Base-by-base conservation (phyloP, 768 basidiomycete genomes). In the Leccinum rimulosum region DNA sequence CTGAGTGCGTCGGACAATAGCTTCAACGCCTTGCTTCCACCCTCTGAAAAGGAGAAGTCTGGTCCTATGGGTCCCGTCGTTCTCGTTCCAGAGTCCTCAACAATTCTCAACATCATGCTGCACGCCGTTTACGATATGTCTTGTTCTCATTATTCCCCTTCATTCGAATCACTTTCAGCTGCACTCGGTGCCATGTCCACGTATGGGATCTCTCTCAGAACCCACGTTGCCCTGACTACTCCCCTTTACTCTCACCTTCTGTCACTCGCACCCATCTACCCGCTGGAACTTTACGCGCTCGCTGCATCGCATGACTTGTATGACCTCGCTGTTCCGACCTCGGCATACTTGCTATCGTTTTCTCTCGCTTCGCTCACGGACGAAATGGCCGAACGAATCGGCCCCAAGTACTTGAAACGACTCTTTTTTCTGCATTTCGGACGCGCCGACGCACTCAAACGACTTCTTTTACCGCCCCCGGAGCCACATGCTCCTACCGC, bases 341-440 rank as follows among this genome's bases (percentile, higher is more conserved):
- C 90, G 3, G 81, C 87, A 8, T 86, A 90, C 70, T 79, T 93
- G 40, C 81, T 93, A 54, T 85, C 87, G 2, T 88, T 86, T 67
- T 79, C 85, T 4, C 82, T 93, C 5, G 77, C 86, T 5, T 75
- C 81, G 1, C 73, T 94, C 50, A 84, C 87, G 3, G 92, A 94
- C 68, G 85, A 86, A 50, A 79, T 85, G 73, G 87, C 84, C 5
- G 76, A 80, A 50, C 79, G 77, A 47, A 92, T 93, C 54, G 90
- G 91, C 8, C 81, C 91, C 3, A 73, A 84, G 22, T 93, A 93
- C 66, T 76, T 93, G 61, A 91, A 90, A 66, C 84, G 88, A 33
- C 79, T 93, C 30, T 91, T 93, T 72, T 92, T 90, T 70, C 76
- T 93, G 27, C 92, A 93, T 66, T 86, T 91, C 66, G 91, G 91